Evolutionary conservation across 192 early-diverging fungal species (phyloP).

Genomic region (Entomortierella beljakovae): DNA sequence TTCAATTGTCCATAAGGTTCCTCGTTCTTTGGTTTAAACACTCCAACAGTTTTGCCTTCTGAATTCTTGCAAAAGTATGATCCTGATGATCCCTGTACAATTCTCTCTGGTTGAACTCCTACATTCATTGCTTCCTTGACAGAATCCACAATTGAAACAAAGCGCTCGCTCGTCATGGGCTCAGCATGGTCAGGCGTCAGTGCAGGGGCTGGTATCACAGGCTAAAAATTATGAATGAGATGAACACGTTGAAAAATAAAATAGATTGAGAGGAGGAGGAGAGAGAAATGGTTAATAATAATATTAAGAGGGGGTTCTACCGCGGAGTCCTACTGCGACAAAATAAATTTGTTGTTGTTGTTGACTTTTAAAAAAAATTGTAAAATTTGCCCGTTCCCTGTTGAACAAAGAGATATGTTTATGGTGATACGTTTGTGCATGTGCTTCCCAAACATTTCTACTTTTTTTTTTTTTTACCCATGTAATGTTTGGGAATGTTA

Average conservation of each 20-base stretch:
- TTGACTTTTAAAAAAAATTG: too few species aligned
- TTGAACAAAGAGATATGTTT: too few species aligned
- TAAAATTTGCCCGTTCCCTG: too few species aligned
- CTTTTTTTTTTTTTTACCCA: too few species aligned
- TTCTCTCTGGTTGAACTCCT: conserved; percentile 62
- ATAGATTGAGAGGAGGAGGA: not conserved
- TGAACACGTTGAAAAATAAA: too few species aligned
- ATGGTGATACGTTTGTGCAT: too few species aligned
- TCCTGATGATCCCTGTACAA: conserved; percentile 86
- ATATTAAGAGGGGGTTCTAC: not conserved
- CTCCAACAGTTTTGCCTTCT: conserved; percentile 83
- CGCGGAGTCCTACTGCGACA: too few species aligned
- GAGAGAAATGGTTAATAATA: not conserved
- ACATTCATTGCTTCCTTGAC: conserved; percentile 62
- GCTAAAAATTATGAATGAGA: conserved; percentile 6
- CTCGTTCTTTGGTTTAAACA: conserved; percentile 91
- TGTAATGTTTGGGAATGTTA: too few species aligned
- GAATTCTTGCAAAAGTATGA: conserved; percentile 88
- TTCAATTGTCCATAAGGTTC: conserved; percentile 76
- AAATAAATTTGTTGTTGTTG: too few species aligned
- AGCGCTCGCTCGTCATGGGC: conserved; percentile 59
- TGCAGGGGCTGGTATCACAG: conserved; percentile 34
- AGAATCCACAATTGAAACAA: conserved; percentile 59
- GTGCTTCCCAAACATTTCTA: too few species aligned
- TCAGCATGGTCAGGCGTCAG: conserved; percentile 56